Evolutionary conservation across 2,329 filamentous ascomycete genomes (phyloP).

Genomic region (Bipolaris cookei): DNA sequence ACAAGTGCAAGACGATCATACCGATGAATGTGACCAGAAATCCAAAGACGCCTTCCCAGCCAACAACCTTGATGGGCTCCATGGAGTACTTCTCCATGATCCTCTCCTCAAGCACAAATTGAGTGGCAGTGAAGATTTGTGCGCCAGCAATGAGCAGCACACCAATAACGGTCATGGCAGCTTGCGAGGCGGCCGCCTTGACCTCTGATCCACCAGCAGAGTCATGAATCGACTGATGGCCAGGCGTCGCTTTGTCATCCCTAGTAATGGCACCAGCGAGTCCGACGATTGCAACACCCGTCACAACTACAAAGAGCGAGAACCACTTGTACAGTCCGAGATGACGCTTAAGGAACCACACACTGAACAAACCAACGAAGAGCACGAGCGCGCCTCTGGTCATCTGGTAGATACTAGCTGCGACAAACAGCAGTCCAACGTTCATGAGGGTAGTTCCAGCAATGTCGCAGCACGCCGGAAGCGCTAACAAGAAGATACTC

Average conservation of each 20-base stretch:
- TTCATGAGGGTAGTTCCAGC: slow-evolving; percentile 97
- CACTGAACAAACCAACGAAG: slow-evolving; percentile 94
- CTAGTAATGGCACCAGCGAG: slow-evolving; percentile 83
- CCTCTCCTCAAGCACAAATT: slow-evolving; percentile 95
- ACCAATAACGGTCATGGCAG: slow-evolving; percentile 76
- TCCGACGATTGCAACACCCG: slow-evolving; percentile 88
- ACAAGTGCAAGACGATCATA: slow-evolving; percentile 80
- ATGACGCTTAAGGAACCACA: slow-evolving; percentile 81
- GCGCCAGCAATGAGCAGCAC: slow-evolving; percentile 90
- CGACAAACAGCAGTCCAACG: slow-evolving; percentile 89
- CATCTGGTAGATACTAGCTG: slow-evolving; percentile 98
- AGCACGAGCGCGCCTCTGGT: slow-evolving; percentile 91
- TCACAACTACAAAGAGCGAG: slow-evolving; percentile 82
- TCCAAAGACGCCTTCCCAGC: slow-evolving; percentile 95
- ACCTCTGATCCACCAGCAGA: slow-evolving; percentile 37
- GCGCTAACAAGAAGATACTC: slow-evolving; percentile 75
- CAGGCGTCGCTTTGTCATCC: slow-evolving; percentile 62
- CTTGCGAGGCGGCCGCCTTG: slow-evolving; percentile 57
- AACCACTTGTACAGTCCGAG: slow-evolving; percentile 92
- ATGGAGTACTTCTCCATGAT: slow-evolving; percentile 81
- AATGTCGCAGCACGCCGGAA: slow-evolving; percentile 93
- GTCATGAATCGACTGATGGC: slow-evolving; percentile 31
- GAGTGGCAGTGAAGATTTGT: slow-evolving; percentile 94
- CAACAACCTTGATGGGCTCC: slow-evolving; percentile 88
- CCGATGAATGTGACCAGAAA: slow-evolving; percentile 77